These are phyloP conservation scores for Grammothele lineata DNA, from an alignment of 768 basidiomycete species.

Conservation along the genomic window DNA sequence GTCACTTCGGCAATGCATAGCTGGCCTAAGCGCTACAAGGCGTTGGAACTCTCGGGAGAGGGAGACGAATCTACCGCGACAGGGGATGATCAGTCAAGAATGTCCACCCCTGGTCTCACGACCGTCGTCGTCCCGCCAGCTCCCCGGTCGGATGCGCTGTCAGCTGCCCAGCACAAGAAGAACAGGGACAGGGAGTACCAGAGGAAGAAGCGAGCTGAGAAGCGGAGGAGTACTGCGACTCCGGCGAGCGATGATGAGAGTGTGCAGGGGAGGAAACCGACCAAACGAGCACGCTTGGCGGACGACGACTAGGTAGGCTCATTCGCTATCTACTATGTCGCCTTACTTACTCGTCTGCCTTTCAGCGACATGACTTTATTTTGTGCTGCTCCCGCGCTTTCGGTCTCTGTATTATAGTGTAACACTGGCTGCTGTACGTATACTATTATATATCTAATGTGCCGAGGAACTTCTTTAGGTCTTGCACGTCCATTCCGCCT, in stretches of 20 bases:
- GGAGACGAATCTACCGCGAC: slow-evolving; percentile 58
- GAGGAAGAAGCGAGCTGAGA: slow-evolving; percentile 60
- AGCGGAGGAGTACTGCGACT: slow-evolving; percentile 53
- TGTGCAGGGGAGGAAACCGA: slow-evolving; percentile 49
- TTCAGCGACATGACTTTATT: no score
- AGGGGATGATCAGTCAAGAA: slow-evolving; percentile 63
- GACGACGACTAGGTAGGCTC: slow-evolving; percentile 52
- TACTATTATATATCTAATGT: background rate
- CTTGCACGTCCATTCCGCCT: slow-evolving; percentile 52
- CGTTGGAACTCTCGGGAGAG: slow-evolving; percentile 70
- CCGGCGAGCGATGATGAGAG: slow-evolving; percentile 71
- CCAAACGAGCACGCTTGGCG: slow-evolving; percentile 61
- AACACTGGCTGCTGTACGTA: background rate
- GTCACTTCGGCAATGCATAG: background rate
- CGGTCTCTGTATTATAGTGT: slow-evolving; percentile 12
- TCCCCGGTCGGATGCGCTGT: slow-evolving; percentile 59
- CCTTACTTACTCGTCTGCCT: no score
- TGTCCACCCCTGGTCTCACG: slow-evolving; percentile 67
- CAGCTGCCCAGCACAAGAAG: slow-evolving; percentile 72
- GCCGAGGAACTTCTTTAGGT: slow-evolving; percentile 47
- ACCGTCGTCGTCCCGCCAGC: slow-evolving; percentile 78
- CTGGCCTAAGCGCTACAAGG: slow-evolving; percentile 70
- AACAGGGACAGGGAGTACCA: slow-evolving; percentile 80
- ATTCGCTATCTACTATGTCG: no score
- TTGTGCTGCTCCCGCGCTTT: no score